phyloP scores from a whole-genome alignment of 1,284 basidiomycete species.

The Phellinidium pouzarii region DNA sequence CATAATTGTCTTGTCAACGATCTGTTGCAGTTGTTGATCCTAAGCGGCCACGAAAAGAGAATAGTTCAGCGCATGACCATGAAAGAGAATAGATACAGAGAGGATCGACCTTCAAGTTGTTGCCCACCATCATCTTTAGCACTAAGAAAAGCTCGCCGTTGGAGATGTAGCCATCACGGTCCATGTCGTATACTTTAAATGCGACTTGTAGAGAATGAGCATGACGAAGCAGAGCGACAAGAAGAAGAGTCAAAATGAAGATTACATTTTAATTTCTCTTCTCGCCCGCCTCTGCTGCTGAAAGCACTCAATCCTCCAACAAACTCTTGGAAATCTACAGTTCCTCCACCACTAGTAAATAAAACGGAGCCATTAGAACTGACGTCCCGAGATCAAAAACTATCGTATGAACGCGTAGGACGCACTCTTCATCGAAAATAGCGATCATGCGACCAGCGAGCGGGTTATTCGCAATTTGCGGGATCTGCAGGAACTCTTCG shows the following conservation, averaged over 20 bases:
- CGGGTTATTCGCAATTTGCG: conserved; percentile 97
- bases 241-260: conserved; percentile 21
- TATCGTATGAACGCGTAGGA: conserved; percentile 16
- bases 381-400: not conserved
- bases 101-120: conserved; percentile 79
- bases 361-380: not conserved
- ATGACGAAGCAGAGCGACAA: conserved; percentile 7
- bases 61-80: not conserved
- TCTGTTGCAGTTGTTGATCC: conserved; percentile 99
- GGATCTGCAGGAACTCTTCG: conserved; percentile 98
- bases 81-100: conserved; percentile 14
- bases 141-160: conserved; percentile 98
- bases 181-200: conserved; percentile 99
- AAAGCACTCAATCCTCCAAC: conserved; percentile 97
- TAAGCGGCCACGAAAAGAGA: conserved; percentile 26
- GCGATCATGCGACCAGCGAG: conserved; percentile 97
- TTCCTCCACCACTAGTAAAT: conserved; percentile 78
- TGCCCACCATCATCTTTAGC: conserved; percentile 99
- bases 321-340: conserved; percentile 99
- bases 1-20: conserved; percentile 99
- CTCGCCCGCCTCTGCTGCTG: conserved; percentile 89
- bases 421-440: conserved; percentile 98
- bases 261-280: conserved; percentile 94
- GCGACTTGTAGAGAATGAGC: conserved; percentile 53
- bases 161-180: conserved; percentile 95